These are phyloP conservation scores for Fusarium zealandicum DNA, from an alignment of 2,329 filamentous ascomycete species.

Conservation along the genomic window DNA sequence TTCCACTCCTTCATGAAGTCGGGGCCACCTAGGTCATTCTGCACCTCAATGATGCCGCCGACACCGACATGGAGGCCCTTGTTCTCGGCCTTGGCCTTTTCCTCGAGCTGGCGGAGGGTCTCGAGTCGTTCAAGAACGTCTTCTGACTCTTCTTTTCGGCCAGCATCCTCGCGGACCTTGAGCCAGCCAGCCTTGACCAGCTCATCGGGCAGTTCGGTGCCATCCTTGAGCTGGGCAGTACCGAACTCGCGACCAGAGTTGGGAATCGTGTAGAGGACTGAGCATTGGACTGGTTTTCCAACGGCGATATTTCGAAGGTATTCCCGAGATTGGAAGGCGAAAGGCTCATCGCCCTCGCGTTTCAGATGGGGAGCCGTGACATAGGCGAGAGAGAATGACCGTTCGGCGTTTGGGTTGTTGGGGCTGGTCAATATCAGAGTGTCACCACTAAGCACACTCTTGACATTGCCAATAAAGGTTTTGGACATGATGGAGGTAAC, in stretches of 20 bases:
- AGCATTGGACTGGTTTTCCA: conserved; percentile 87
- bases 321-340: conserved; percentile 93
- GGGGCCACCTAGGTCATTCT: conserved; percentile 81
- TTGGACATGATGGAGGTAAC: conserved; percentile 55
- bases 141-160: conserved; percentile 86
- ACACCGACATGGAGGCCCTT: conserved; percentile 82
- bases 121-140: conserved; percentile 76
- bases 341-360: conserved; percentile 90
- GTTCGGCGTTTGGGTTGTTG: conserved; percentile 82
- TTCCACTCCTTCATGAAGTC: conserved; percentile 86
- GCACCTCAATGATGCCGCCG: conserved; percentile 74
- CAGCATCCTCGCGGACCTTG: conserved; percentile 92
- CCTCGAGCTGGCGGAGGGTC: conserved; percentile 78
- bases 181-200: conserved; percentile 89
- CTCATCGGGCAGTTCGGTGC: conserved; percentile 79
- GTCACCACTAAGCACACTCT: conserved; percentile 93
- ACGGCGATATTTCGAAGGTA: conserved; percentile 84
- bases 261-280: conserved; percentile 86
- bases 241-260: conserved; percentile 89
- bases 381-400: conserved; percentile 88
- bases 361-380: conserved; percentile 86
- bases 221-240: conserved; percentile 76
- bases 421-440: conserved; percentile 84
- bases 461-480: conserved; percentile 76
- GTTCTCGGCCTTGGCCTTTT: conserved; percentile 76